phyloP scores from a whole-genome alignment of 2,329 filamentous ascomycete species.

The Colletotrichum tanaceti region DNA sequence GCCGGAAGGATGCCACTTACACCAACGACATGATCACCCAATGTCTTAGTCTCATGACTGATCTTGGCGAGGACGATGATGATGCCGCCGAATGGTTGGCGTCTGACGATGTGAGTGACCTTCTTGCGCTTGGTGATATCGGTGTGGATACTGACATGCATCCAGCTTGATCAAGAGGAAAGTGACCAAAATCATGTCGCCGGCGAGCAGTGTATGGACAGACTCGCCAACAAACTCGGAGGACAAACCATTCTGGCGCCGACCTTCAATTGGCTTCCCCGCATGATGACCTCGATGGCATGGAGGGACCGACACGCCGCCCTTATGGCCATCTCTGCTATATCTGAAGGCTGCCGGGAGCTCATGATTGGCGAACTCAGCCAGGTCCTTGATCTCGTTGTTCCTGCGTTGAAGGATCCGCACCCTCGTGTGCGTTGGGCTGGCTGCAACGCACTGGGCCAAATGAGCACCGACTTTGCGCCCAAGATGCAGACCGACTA shows the following conservation, averaged over 20 bases:
- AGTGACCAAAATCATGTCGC: conserved; percentile 98
- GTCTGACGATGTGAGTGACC: conserved; percentile 81
- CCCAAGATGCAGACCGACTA: conserved; percentile 98
- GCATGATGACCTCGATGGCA: conserved; percentile 95
- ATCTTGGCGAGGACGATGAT: conserved; percentile 93
- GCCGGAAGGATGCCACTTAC: conserved; percentile 92
- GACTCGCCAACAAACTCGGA: conserved; percentile 95
- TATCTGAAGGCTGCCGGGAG: conserved; percentile 95
- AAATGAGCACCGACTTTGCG: conserved; percentile 99
- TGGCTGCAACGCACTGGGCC: conserved; percentile 96
- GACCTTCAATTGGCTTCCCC: conserved; percentile 95
- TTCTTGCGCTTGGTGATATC: not conserved
- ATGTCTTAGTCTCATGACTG: conserved; percentile 97
- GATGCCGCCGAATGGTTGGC: conserved; percentile 94
- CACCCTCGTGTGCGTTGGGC: conserved; percentile 97
- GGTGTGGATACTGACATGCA: conserved; percentile 44
- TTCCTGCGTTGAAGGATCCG: conserved; percentile 87
- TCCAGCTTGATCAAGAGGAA: conserved; percentile 88
- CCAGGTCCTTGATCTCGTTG: conserved; percentile 93
- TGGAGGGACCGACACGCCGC: conserved; percentile 97
- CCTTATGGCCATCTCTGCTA: conserved; percentile 98
- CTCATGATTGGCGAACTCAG: conserved; percentile 95
- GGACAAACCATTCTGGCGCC: conserved; percentile 92
- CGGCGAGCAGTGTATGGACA: conserved; percentile 98
- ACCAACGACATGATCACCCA: conserved; percentile 98